Percentiles rank a stretch among this genome's conserved stretches.
phyloP scores from a whole-genome alignment of 73 alveolate species.

The Stentor coeruleus region DNA sequence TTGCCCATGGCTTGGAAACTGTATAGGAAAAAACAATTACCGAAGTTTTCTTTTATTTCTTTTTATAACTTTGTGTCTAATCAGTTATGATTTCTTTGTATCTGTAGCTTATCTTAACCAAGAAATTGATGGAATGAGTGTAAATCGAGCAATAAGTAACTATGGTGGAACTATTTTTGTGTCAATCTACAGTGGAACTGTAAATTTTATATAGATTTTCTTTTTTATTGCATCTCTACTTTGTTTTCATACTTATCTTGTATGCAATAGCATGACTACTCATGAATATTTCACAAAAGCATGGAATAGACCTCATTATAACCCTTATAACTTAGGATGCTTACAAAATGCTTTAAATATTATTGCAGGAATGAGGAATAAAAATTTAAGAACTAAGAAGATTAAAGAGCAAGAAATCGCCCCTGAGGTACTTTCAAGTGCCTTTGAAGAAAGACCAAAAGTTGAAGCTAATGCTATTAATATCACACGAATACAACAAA shows the following conservation, averaged over 20 bases:
- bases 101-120: not conserved
- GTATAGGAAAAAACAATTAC: slow-evolving; percentile 71
- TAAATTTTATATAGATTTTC: not conserved
- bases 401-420: too few species aligned
- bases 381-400: too few species aligned
- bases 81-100: not conserved
- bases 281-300: slow-evolving; percentile 13
- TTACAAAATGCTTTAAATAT: not conserved
- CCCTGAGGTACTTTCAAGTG: too few species aligned
- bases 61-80: not conserved
- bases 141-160: not conserved
- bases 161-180: not conserved
- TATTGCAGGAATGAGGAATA: not conserved
- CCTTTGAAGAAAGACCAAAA: too few species aligned
- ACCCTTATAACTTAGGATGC: slow-evolving; percentile 9
- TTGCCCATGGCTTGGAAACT: slow-evolving; percentile 78
- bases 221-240: not conserved
- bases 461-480: too few species aligned
- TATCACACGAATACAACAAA: too few species aligned
- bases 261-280: not conserved
- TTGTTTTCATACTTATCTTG: slow-evolving; percentile 9
- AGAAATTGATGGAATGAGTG: not conserved
- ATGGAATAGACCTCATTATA: slow-evolving; percentile 14
- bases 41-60: slow-evolving; percentile 41
- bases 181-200: not conserved